Evolutionary conservation across 805 yeast genomes (phyloP).

Genomic region (Candida piceae): DNA sequence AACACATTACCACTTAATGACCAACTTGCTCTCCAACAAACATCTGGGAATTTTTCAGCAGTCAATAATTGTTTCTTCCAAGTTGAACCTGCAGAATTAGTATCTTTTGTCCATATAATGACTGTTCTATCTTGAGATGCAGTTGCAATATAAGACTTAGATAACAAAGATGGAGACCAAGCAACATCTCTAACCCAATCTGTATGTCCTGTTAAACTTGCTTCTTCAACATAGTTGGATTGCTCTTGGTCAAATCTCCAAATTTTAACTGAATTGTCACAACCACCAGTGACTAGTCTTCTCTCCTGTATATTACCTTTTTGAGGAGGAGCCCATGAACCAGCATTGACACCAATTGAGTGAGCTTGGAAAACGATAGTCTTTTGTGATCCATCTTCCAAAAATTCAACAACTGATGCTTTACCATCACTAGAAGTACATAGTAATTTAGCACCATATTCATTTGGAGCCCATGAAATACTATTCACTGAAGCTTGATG

Average conservation of each 20-base stretch:
- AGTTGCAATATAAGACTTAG: constrained; percentile 86
- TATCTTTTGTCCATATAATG: constrained; percentile 83
- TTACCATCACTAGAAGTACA: constrained; percentile 93
- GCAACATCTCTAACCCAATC: constrained; percentile 99
- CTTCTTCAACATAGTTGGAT: constrained; percentile 65
- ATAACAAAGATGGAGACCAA: constrained; percentile 91
- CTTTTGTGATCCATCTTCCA: constrained; percentile 78
- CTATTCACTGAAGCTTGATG: constrained; percentile 95
- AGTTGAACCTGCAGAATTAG: constrained; percentile 7
- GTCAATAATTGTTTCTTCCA: constrained; percentile 82
- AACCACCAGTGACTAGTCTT: constrained; percentile 90
- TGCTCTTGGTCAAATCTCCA: constrained; percentile 66
- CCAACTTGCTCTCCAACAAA: constrained; percentile 98
- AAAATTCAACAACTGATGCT: constrained; percentile 85
- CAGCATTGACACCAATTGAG: constrained; percentile 89
- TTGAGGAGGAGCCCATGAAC: constrained; percentile 83
- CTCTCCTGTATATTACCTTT: constrained; percentile 42
- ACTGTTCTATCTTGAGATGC: constrained; percentile 97
- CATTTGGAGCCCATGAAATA: constrained; percentile 96
- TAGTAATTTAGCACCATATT: constrained; percentile 85
- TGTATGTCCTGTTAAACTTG: constrained; percentile 78
- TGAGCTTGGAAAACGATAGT: constrained; percentile 72
- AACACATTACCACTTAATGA: constrained; percentile 91
- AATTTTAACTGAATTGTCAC: constrained; percentile 87
- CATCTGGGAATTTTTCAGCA: constrained; percentile 87